Base-by-base conservation (phyloP, 495 filamentous ascomycete genomes). In the Trichocladium uniseriatum region DNA sequence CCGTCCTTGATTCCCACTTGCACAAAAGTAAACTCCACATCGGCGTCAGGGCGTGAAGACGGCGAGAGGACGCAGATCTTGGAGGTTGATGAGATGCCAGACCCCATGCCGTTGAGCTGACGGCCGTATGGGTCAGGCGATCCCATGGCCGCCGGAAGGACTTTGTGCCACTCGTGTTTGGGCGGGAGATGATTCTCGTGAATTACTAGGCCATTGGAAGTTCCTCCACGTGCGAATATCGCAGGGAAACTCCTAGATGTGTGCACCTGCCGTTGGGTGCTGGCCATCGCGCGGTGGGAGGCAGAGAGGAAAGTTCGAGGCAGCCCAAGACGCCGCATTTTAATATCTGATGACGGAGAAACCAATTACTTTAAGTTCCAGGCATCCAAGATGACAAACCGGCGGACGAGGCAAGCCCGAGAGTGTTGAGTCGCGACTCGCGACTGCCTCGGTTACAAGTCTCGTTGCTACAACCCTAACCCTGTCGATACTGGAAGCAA, bases 11-110 rank as follows among this genome's bases (percentile, higher is more conserved):
- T 71, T 0, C 83, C 83, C 2, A 88, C 71, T 20, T 81, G 78
- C 3, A 81, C 77, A 51, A 88, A 88, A 0, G 82, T 87, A 54
- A 82, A 88, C 42, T 88, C 83, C 15, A 87, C 68, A 45, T 87
- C 81, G 0, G 77, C 77, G 38, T 78, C 76, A 0, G 42, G 54
- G 24, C 71, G 70, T 0, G 54, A 48, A 5, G 77, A 70, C 1
- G 60, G 60, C 7, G 70, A 71, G 3, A 88, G 67, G 16, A 88
- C 71, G 65, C 82, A 84, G 7, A 87, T 69, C 62, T 89, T 88
- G 14, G 80, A 83, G 5, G 84, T 77, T 20, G 75, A 79, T 24
- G 78, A 82, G 52, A 83, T 76, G 5, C 84, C 84, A 0, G 80
- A 83, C 2, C 85, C 85, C 58, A 88, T 70, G 13, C 84, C 84